Percentiles rank a stretch among this genome's conserved stretches.
Evolutionary conservation across 352 stramenopile genomes (phyloP).

Genomic region (Pythium folliculosum): DNA sequence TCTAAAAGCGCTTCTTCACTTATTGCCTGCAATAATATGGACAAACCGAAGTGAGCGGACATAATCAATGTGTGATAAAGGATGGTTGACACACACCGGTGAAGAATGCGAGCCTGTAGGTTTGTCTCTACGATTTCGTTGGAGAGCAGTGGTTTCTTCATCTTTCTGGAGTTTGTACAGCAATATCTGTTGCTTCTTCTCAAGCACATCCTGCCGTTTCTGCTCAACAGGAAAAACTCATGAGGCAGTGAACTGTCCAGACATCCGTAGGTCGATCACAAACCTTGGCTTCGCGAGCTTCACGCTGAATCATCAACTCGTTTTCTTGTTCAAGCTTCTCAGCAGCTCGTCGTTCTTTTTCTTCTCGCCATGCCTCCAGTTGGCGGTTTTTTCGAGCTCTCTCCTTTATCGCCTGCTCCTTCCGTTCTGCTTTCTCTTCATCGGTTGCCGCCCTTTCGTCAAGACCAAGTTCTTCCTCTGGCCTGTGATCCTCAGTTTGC

Average conservation of each 20-base stretch:
- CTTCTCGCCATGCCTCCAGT: conserved; percentile 44
- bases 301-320: conserved; percentile 34
- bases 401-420: conserved; percentile 24
- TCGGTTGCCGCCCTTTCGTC: not conserved
- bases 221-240: not conserved
- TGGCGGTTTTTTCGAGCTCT: conserved; percentile 33
- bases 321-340: conserved; percentile 33
- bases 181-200: conserved; percentile 77
- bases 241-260: not conserved
- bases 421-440: conserved; percentile 15
- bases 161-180: conserved; percentile 81
- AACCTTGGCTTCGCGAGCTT: conserved; percentile 59
- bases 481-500: not conserved
- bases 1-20: conserved; percentile 47
- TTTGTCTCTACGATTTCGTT: conserved; percentile 4
- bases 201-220: conserved; percentile 50
- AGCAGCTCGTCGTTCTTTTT: conserved; percentile 43
- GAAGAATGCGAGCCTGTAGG: conserved; percentile 10
- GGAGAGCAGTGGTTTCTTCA: conserved; percentile 44
- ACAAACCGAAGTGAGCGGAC: not conserved
- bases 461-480: not conserved
- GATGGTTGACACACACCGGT: conserved; percentile 30
- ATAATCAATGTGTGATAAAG: not conserved
- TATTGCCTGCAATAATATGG: conserved; percentile 26
- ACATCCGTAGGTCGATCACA: not conserved